phyloP scores from a whole-genome alignment of 805 yeast species.

The Brettanomyces custersianus region DNA sequence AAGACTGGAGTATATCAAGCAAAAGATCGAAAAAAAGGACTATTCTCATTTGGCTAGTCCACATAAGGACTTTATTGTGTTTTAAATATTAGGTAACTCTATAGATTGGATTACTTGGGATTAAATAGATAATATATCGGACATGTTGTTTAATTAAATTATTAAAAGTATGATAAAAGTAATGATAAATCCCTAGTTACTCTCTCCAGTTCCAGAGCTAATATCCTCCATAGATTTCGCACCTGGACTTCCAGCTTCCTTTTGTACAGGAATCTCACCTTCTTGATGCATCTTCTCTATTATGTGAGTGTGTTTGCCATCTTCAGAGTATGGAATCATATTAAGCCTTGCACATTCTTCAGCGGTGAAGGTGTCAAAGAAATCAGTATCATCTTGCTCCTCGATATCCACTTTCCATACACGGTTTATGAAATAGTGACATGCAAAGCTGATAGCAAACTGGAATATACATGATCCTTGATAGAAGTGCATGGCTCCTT shows the following conservation, averaged over 20 bases:
- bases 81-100: slow-evolving; percentile 16
- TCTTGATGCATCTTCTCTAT: neutral
- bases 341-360: neutral
- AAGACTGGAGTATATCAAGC: slow-evolving; percentile 1
- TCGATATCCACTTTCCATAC: slow-evolving; percentile 27
- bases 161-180: too few relatives aligned
- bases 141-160: too few relatives aligned
- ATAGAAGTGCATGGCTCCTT: slow-evolving; percentile 33
- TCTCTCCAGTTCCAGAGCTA: neutral
- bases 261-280: too few relatives aligned
- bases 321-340: neutral
- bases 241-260: too few relatives aligned
- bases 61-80: slow-evolving; percentile 9
- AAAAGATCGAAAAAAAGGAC: neutral
- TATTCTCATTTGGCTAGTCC: slow-evolving; percentile 2
- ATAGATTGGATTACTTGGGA: neutral
- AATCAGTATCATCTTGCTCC: slow-evolving; percentile 10
- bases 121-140: too few relatives aligned
- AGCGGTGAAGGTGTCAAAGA: slow-evolving; percentile 1
- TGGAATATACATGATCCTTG: slow-evolving; percentile 36
- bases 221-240: neutral
- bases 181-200: too few relatives aligned
- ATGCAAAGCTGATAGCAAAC: slow-evolving; percentile 29
- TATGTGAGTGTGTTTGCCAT: too few relatives aligned
- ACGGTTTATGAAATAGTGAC: slow-evolving; percentile 26